These are phyloP conservation scores for Solioccasus polychromus DNA, from an alignment of 768 basidiomycete species.

Conservation along the genomic window DNA sequence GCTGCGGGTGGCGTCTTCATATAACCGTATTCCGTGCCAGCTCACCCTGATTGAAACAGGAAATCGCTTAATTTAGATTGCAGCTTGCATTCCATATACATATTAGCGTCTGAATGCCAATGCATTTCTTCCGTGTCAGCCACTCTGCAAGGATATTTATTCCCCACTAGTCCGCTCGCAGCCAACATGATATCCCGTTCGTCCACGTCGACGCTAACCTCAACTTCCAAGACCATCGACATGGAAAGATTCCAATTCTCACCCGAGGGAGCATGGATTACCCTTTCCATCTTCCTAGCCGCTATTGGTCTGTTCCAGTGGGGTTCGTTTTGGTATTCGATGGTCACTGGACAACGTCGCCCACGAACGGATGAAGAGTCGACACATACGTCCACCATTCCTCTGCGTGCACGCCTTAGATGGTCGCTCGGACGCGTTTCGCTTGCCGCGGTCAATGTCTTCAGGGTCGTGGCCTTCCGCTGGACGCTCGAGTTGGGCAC, in stretches of 20 bases:
- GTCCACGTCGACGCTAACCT: background rate
- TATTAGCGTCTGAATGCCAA: too few relatives aligned
- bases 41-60: too few relatives aligned
- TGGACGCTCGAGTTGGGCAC: conserved; percentile 44
- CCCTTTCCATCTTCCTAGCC: conserved; percentile 12
- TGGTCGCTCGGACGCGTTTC: conserved; percentile 40
- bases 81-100: conserved; percentile 11
- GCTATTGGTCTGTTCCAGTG: conserved; percentile 25
- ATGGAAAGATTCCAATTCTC: background rate
- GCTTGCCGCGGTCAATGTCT: conserved; percentile 38
- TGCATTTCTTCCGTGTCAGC: too few relatives aligned
- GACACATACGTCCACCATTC: background rate
- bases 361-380: conserved; percentile 15
- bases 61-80: too few relatives aligned
- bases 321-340: conserved; percentile 24
- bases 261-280: conserved; percentile 18
- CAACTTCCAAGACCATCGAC: background rate
- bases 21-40: too few relatives aligned
- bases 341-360: conserved; percentile 5
- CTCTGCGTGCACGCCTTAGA: conserved; percentile 18
- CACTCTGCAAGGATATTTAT: too few relatives aligned
- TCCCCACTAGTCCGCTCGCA: too few relatives aligned
- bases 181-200: conserved; percentile 1
- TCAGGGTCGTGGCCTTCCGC: conserved; percentile 50
- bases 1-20: too few relatives aligned